A percentile compares a stretch with the other conserved stretches of the same genome.
These are phyloP conservation scores for Verticillium nubilum DNA, from an alignment of 2,329 filamentous ascomycete species.

Conservation along the genomic window DNA sequence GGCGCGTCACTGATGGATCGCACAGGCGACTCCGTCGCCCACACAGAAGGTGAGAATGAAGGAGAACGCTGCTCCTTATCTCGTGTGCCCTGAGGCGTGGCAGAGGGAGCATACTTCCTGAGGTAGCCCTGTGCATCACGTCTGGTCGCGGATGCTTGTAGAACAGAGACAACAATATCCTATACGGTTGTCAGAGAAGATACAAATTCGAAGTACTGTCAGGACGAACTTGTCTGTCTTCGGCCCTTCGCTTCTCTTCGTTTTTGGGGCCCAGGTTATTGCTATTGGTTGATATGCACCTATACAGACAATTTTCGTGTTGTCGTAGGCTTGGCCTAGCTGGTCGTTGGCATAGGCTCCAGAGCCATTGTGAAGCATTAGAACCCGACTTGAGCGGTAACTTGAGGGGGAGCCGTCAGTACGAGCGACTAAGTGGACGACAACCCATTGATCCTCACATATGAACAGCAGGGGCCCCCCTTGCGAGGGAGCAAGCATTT, in stretches of 20 bases:
- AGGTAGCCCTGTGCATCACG: conserved; percentile 90
- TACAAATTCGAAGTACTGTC: background rate
- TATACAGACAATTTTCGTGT: background rate
- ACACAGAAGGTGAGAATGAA: background rate
- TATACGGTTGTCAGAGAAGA: conserved; percentile 26
- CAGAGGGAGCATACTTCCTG: conserved; percentile 61
- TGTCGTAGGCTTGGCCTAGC: background rate
- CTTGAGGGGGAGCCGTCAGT: background rate
- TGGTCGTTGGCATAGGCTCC: background rate
- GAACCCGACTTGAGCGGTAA: no score
- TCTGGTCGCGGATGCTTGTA: conserved; percentile 86
- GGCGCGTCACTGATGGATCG: conserved; percentile 22
- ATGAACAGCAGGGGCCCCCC: background rate
- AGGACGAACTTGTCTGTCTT: conserved; percentile 28
- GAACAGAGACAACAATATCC: conserved; percentile 81
- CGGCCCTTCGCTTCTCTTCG: conserved; percentile 38
- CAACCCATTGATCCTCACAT: background rate
- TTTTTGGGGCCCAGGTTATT: background rate
- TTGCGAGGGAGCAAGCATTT: background rate
- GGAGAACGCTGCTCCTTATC: conserved; percentile 8
- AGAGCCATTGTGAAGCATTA: background rate
- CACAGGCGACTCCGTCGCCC: conserved; percentile 15
- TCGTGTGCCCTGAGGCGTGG: background rate
- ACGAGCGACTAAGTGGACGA: background rate
- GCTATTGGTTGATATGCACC: background rate